A percentile compares a stretch with the other conserved stretches of the same genome.
Conservation (phyloP, 208 protist species). For the Leishmania tarentolae region DNA sequence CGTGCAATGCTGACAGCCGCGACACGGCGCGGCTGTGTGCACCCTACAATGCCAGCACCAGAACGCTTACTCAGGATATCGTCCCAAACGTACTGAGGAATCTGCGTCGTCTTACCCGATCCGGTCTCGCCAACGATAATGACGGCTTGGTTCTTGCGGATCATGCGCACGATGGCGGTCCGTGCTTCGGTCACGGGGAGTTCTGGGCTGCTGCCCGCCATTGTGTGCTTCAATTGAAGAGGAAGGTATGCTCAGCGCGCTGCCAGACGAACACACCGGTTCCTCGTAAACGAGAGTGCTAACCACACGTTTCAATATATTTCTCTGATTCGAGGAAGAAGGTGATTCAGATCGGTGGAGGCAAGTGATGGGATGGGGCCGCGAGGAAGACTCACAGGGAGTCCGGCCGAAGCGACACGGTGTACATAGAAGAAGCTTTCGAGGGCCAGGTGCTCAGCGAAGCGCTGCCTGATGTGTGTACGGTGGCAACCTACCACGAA, state of each 20-base stretch:
- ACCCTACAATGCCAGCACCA: constrained; percentile 79
- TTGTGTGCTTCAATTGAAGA: not conserved
- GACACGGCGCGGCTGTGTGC: constrained; percentile 97
- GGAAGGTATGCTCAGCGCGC: not conserved
- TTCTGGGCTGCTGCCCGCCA: constrained; percentile 20
- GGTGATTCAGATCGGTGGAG: not conserved
- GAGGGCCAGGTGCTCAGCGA: not conserved
- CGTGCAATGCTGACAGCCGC: constrained; percentile 95
- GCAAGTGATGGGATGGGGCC: not conserved
- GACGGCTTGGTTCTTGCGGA: constrained; percentile 78
- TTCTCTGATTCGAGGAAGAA: not conserved
- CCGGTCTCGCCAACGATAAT: constrained; percentile 95
- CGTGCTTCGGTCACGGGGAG: constrained; percentile 84
- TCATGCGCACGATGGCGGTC: constrained; percentile 76
- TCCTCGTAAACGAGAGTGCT: not conserved
- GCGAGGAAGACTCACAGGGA: not conserved
- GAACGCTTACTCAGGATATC: constrained; percentile 61
- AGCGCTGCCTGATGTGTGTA: not conserved
- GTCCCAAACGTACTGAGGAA: constrained; percentile 95
- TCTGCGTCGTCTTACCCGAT: constrained; percentile 93
- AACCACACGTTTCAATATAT: not conserved
- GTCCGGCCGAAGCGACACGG: not conserved
- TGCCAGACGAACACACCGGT: not conserved
- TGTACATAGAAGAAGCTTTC: not conserved
- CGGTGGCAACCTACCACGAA: not conserved